A percentile compares a stretch with the other conserved stretches of the same genome.
Evolutionary conservation across 2,329 filamentous ascomycete species (phyloP).

Genomic region (Venturia aucupariae): DNA sequence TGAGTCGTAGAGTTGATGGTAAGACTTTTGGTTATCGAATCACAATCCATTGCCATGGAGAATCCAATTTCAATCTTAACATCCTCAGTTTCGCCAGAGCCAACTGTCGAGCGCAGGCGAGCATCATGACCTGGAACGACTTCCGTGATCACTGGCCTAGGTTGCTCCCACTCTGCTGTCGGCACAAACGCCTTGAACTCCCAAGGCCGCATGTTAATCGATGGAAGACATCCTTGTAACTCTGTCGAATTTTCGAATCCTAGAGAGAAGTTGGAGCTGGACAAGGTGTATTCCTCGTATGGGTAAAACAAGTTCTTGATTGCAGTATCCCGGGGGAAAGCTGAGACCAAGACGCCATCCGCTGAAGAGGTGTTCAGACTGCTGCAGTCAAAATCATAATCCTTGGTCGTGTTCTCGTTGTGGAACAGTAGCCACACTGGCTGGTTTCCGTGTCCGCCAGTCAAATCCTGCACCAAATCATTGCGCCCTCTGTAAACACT

Average conservation of each 20-base stretch:
- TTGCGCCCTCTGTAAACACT: constrained; percentile 46
- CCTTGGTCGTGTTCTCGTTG: constrained; percentile 39
- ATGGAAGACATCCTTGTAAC: constrained; percentile 48
- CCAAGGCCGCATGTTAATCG: constrained; percentile 44
- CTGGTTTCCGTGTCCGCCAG: constrained; percentile 29
- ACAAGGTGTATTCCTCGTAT: constrained; percentile 45
- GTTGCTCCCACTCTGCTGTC: constrained; percentile 38
- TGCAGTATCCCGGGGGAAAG: constrained; percentile 43
- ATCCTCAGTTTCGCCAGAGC: constrained; percentile 29
- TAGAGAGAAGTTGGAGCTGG: neutral
- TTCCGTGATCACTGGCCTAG: constrained; percentile 49
- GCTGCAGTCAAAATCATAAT: constrained; percentile 49
- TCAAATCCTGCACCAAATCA: constrained; percentile 43
- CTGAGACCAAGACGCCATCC: constrained; percentile 41
- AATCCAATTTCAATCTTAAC: constrained; percentile 48
- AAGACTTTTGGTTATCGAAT: constrained; percentile 41
- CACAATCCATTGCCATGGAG: constrained; percentile 52
- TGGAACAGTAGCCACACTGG: constrained; percentile 45
- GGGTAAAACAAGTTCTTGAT: constrained; percentile 57
- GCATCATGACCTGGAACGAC: constrained; percentile 54
- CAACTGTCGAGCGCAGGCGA: constrained; percentile 39
- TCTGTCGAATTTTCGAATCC: constrained; percentile 37
- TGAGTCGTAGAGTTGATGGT: constrained; percentile 46
- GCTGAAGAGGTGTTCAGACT: constrained; percentile 16
- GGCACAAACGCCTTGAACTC: constrained; percentile 54